Conservation (phyloP, 371 early-diverging fungal species). For the Zopfochytrium polystomum region DNA sequence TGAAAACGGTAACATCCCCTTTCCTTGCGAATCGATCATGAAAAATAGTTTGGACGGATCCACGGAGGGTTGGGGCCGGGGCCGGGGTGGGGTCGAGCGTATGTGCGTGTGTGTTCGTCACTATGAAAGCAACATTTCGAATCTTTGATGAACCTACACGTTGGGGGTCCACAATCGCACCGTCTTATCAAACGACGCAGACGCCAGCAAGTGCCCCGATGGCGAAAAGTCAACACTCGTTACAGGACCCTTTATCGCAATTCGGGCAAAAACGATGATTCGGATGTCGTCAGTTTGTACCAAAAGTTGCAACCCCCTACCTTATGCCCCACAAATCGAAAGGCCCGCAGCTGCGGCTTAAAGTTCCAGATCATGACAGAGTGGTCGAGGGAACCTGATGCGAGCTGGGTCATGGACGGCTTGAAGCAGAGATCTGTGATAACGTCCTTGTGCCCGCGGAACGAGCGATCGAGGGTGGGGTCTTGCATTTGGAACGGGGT, state of each 20-base stretch:
- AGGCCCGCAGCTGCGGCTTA: slow-evolving; percentile 51
- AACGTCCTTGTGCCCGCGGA: slow-evolving; percentile 54
- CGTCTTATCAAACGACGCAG: slow-evolving; percentile 46
- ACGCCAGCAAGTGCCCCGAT: slow-evolving; percentile 45
- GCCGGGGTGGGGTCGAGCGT: too few relatives aligned
- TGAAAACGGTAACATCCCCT: slow-evolving; percentile 55
- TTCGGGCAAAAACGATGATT: not conserved
- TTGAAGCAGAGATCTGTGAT: slow-evolving; percentile 50
- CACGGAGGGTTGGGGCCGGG: too few relatives aligned
- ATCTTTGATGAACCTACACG: slow-evolving; percentile 35
- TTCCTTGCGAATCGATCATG: too few relatives aligned
- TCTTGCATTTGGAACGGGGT: slow-evolving; percentile 31
- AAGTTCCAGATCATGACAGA: slow-evolving; percentile 60
- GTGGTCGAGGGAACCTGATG: slow-evolving; percentile 47
- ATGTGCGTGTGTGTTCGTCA: too few relatives aligned
- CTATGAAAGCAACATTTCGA: not conserved
- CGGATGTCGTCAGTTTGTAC: not conserved
- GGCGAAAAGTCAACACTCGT: slow-evolving; percentile 48
- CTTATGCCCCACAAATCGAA: slow-evolving; percentile 54
- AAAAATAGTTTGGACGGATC: too few relatives aligned
- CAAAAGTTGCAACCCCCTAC: slow-evolving; percentile 22
- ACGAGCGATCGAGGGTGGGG: slow-evolving; percentile 55
- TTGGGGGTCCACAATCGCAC: slow-evolving; percentile 57
- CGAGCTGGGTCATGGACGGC: slow-evolving; percentile 52
- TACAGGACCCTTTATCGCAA: slow-evolving; percentile 40